A percentile compares a stretch with the other conserved stretches of the same genome.
These are phyloP conservation scores for Peziza echinospora DNA, from an alignment of 495 filamentous ascomycete genomes.

Conservation along the genomic window DNA sequence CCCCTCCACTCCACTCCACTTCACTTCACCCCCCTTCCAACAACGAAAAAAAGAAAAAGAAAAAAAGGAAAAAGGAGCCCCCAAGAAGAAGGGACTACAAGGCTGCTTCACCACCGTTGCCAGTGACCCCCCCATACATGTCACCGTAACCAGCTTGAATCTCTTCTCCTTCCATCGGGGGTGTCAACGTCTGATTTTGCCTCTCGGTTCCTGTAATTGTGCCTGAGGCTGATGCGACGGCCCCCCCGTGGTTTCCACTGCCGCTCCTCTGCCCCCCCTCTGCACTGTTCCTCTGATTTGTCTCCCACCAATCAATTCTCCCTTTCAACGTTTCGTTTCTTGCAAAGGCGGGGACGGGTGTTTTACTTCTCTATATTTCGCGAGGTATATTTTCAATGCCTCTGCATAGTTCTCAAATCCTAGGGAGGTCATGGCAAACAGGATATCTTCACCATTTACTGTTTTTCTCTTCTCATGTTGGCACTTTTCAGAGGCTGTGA, in stretches of 20 bases:
- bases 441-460: slow-evolving; percentile 93
- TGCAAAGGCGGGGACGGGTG: slow-evolving; percentile 2
- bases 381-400: slow-evolving; percentile 90
- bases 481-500: slow-evolving; percentile 87
- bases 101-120: slow-evolving; percentile 15
- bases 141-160: slow-evolving; percentile 16
- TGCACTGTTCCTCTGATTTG: slow-evolving; percentile 23
- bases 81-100: slow-evolving; percentile 2
- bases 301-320: slow-evolving; percentile 23
- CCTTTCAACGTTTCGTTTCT: slow-evolving; percentile 21
- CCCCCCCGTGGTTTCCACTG: slow-evolving; percentile 9
- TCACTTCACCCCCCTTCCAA: too few relatives aligned
- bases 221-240: slow-evolving; percentile 12
- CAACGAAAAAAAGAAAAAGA: too few relatives aligned
- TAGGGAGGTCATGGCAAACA: slow-evolving; percentile 96
- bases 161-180: slow-evolving; percentile 19
- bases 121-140: slow-evolving; percentile 17
- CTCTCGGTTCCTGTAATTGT: slow-evolving; percentile 9
- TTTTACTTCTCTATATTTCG: slow-evolving; percentile 93
- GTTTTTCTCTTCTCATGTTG: slow-evolving; percentile 99
- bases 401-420: slow-evolving; percentile 98
- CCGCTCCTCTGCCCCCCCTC: slow-evolving; percentile 20
- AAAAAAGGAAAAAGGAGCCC: neutral
- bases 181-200: slow-evolving; percentile 21
- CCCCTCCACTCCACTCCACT: too few relatives aligned